These are phyloP conservation scores for Litsea cubeba DNA, from an alignment of 164 flowering plant species.

Conservation along the genomic window DNA sequence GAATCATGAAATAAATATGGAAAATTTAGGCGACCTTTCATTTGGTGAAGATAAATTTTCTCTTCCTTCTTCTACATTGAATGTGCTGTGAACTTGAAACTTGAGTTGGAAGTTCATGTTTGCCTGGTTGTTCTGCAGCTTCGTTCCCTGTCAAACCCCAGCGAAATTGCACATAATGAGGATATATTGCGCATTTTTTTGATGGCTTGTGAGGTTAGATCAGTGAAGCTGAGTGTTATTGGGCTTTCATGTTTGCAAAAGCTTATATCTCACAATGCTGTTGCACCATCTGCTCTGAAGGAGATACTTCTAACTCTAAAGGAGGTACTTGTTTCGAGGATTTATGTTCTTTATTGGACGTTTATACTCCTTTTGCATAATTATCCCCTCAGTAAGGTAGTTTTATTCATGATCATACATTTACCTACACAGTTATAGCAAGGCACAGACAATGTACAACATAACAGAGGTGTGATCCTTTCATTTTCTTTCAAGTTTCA, in stretches of 20 bases:
- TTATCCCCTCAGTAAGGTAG: background rate
- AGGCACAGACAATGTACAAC: no score
- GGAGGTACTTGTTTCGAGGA: slow-evolving; percentile 50
- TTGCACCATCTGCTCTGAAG: slow-evolving; percentile 67
- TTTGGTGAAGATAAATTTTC: background rate
- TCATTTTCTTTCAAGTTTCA: no score
- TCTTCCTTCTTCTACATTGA: background rate
- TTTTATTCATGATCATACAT: slow-evolving; percentile 5
- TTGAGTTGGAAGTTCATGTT: background rate
- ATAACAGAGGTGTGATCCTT: no score
- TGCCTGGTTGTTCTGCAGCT: slow-evolving; percentile 49
- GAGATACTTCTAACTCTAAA: slow-evolving; percentile 81
- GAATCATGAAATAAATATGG: background rate
- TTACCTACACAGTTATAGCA: background rate
- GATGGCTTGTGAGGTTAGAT: slow-evolving; percentile 91
- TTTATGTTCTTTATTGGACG: background rate
- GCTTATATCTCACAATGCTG: slow-evolving; percentile 93
- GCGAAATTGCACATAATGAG: slow-evolving; percentile 82
- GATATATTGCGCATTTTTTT: slow-evolving; percentile 83
- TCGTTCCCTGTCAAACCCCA: slow-evolving; percentile 66
- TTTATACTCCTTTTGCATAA: background rate
- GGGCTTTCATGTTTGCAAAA: slow-evolving; percentile 93
- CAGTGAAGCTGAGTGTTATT: slow-evolving; percentile 84
- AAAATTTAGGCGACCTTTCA: background rate
- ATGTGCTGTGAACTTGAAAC: background rate